Base-by-base conservation (phyloP, 176 grass and related monocot genomes). In the Cenchrus americanus region DNA sequence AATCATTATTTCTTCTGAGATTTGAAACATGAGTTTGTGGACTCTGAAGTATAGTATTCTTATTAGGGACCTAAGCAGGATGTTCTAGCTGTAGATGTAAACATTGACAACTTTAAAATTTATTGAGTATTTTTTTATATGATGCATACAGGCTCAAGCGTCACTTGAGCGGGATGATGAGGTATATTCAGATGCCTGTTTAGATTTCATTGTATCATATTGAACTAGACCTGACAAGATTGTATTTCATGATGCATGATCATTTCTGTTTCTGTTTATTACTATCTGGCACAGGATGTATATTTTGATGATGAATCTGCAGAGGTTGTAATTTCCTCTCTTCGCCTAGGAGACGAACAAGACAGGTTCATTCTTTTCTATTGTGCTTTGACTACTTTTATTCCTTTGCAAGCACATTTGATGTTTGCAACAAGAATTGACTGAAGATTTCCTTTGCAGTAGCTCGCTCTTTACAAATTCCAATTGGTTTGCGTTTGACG, bases 301-400 rank as follows among this genome's bases (percentile, higher is more conserved):
- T 98, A 98, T 90, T 98, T 98, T 91, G 95, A 98, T 71, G 95
- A 98, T 85, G 95, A 98, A 83, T 87, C 95, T 64, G 95, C 95
- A 14, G 95, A 98, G 87, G 95, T 95, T 71, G 91, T 98, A 58
- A 95, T 95, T 23, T 95, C 93, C 68, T 93, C 93, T 69, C 91
- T 98, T 82, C 92, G 92, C 34, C 83, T 98, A 24, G 89, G 90
- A 70, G 87, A 91, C 6, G 92, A 91, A 9, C 95, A 84, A 83
- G 95, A 87, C 58, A 90, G 90, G 95, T 98, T 91, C 53, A 53
- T 77, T 70, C 85, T 75, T 65, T 13, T 93, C 55, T 80, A 63
- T 60, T 60, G 27, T 52, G 26, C 44, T 73, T 73, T 65, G 71
- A 63, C 8, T 62, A 68, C 30, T 55, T 42, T 52, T 86, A 8